phyloP scores from a whole-genome alignment of 352 stramenopile genomes.

The Globisporangium parvum region DNA sequence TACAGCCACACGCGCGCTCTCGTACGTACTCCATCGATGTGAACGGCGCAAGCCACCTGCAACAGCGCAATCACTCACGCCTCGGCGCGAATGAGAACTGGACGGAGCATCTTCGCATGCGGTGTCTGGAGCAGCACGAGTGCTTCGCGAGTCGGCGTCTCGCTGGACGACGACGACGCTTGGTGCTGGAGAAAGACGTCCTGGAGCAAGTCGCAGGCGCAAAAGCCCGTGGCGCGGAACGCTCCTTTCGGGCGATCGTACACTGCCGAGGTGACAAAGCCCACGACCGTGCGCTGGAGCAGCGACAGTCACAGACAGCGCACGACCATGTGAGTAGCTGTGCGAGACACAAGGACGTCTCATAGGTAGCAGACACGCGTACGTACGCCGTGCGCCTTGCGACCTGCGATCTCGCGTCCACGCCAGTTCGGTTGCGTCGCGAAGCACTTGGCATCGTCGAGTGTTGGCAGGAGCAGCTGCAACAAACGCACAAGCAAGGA shows the following conservation, averaged over 20 bases:
- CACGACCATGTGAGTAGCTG: neutral
- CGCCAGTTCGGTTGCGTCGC: conserved; percentile 28
- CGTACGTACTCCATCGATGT: neutral
- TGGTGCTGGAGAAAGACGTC: conserved; percentile 34
- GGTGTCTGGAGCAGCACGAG: conserved; percentile 49
- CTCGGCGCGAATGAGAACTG: conserved; percentile 13
- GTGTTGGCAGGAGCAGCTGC: conserved; percentile 30
- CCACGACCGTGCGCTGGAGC: conserved; percentile 34
- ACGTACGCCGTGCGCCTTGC: conserved; percentile 6
- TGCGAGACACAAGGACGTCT: neutral
- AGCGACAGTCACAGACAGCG: neutral
- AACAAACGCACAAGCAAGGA: neutral
- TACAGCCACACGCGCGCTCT: neutral
- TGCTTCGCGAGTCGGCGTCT: conserved; percentile 3
- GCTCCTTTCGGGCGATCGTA: conserved; percentile 70
- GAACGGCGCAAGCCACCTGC: neutral
- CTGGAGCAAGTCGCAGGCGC: conserved; percentile 56
- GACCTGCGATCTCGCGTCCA: conserved; percentile 18
- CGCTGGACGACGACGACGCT: neutral
- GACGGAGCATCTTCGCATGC: conserved; percentile 45
- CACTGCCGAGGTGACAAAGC: conserved; percentile 69
- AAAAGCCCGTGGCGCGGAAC: conserved; percentile 60
- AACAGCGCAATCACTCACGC: neutral
- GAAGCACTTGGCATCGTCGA: conserved; percentile 21
- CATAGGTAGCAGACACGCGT: neutral